Base-by-base conservation (phyloP, 352 stramenopile genomes). In the Sclerospora graminicola region DNA sequence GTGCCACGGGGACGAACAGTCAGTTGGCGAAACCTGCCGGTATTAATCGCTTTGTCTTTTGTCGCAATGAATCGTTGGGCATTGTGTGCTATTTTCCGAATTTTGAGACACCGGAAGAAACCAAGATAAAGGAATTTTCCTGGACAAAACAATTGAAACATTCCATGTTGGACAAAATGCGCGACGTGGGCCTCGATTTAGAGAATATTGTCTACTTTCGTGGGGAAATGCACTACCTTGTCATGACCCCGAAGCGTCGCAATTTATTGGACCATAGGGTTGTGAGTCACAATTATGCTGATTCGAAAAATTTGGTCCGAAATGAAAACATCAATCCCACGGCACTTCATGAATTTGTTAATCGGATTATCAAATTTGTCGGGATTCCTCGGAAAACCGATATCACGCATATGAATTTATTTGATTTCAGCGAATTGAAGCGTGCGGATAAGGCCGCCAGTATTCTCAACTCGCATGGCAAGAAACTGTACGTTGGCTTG, bases 161-260 rank as follows among this genome's bases (percentile, higher is more conserved):
- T 44, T 51, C 74, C 26, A 65, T 87, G 56, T 74, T 87, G 30
- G 48, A 63, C 33, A 71, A 78, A 51, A 69, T 87, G 58, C 59
- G 66, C 24, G 68, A 68, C 1, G 48, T 69, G 8, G 73, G 68
- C 15, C 54, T 89, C 15, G 71, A 86, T 39, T 38, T 86, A 4
- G 78, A 88, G 49, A 86, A 86, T 41, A 66, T 86, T 31, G 72
- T 88, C 51, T 89, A 89, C 59, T 85, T 86, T 52, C 63, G 73
- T n/a, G 78, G 76, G 19, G 72, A 84, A 41, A 84, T 84, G 60
- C 78, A 89, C 51, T 89, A 89, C 51, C 53, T 89, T 1, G 78
- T 89, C 2, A 85, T 85, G 70, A 88, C 75, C 1, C 69, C 75
- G 5, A 82, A 79, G 55, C 63, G 66, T 2, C 55, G 65, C 21